Evolutionary conservation across 345 rosid species (phyloP), one percentile per base, ranked within the genome.

Genomic region (Eucalyptus sp.): DNA sequence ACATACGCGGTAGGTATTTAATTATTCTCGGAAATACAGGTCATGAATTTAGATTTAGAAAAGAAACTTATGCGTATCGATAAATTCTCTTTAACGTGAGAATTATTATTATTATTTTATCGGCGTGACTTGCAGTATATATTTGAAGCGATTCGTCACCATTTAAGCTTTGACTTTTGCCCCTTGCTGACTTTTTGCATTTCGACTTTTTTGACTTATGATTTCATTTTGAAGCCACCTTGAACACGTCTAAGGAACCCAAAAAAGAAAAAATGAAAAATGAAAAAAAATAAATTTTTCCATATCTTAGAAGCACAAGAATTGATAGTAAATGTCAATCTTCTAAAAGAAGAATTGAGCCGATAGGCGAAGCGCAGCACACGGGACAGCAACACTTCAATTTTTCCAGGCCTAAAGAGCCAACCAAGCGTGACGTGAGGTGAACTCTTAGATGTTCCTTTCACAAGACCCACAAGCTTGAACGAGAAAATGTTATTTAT

Each of bases 181-280:
- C 17, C 33, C 10, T 18, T 18, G 13, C 46, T 8, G 46, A 33
- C 46, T 33, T 33, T 33, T 11, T 37, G 25, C 44, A 18, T 17
- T 71, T 18, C 11, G 12, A 33, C 44, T 33, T 37, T 33, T 37
- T 71, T 18, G 46, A 33, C 81, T 71, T 4, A 2, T 17, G 46
- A 13, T 37, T 37, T 37, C 81, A 10, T 71, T 71, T 71, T 71
- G 7, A 33, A 17, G 44, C 41, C 44, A 37, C 46, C 25, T 71
- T 37, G 22, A 37, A 20, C 46, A 71, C 81, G 81, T 71, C 25
- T 3, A 10, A 37, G 46, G 81, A 71, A 10, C 13, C 46, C 41
- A 0, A n/a, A 8, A 14, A 14, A 37, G 3, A 33, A 22, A 64
- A n/a, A 17, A 3, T 16, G 3, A 51, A 56, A 16, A 17, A 5